Conservation (phyloP, 1,284 basidiomycete species). For the Omphalotus olearius region DNA sequence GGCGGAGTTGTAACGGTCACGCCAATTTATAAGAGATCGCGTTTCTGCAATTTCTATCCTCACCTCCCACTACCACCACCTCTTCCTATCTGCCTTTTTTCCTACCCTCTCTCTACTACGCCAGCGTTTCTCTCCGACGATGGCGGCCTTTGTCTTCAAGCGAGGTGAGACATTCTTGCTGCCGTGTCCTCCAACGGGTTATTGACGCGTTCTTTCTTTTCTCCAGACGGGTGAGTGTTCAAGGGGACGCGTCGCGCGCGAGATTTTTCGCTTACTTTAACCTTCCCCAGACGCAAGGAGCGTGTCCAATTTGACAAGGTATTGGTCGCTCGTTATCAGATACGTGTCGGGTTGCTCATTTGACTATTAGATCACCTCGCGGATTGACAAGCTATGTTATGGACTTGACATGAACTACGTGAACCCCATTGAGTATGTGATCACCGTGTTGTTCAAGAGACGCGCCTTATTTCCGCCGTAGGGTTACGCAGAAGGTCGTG, state of each 20-base stretch:
- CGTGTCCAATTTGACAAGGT: slow-evolving; percentile 87
- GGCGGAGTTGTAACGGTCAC: too few relatives aligned
- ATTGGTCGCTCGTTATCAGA: slow-evolving; percentile 18
- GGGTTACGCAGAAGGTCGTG: slow-evolving; percentile 91
- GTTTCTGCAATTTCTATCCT: too few relatives aligned
- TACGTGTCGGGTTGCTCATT: slow-evolving; percentile 18
- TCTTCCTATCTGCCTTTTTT: too few relatives aligned
- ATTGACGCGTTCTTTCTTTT: neutral
- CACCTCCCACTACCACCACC: too few relatives aligned
- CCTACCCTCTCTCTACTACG: too few relatives aligned
- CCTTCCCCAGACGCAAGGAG: slow-evolving; percentile 64
- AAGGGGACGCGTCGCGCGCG: slow-evolving; percentile 8
- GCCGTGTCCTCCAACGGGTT: too few relatives aligned
- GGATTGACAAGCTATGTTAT: slow-evolving; percentile 95
- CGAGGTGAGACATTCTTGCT: neutral
- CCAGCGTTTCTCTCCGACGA: too few relatives aligned
- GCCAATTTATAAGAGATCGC: too few relatives aligned
- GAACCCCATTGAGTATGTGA: slow-evolving; percentile 84
- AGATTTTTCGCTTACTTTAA: slow-evolving; percentile 20
- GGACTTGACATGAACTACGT: slow-evolving; percentile 93
- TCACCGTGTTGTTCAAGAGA: neutral
- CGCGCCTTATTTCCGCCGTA: slow-evolving; percentile 23
- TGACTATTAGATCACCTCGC: slow-evolving; percentile 71
- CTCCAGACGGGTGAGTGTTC: neutral
- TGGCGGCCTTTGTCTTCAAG: neutral